phyloP scores from a whole-genome alignment of 768 basidiomycete genomes.

The Pleurotus pulmonarius region DNA sequence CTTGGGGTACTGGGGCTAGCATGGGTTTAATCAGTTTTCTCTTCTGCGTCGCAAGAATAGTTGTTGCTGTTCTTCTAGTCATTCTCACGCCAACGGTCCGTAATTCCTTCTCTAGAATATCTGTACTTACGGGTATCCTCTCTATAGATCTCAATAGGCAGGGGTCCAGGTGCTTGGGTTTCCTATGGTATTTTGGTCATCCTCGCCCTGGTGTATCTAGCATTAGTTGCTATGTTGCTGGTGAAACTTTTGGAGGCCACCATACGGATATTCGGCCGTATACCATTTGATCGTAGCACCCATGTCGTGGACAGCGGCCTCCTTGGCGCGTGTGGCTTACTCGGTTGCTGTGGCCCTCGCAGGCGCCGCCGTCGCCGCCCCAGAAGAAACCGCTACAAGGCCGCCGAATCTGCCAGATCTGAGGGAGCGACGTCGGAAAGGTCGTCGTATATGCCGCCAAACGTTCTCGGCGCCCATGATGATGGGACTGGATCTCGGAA shows the following conservation, averaged over 20 bases:
- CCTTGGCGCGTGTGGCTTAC: slow-evolving; percentile 74
- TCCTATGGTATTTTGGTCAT: slow-evolving; percentile 90
- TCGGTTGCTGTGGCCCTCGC: slow-evolving; percentile 61
- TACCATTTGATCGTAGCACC: slow-evolving; percentile 81
- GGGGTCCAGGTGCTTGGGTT: slow-evolving; percentile 85
- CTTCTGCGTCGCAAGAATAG: slow-evolving; percentile 87
- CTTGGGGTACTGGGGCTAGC: slow-evolving; percentile 94
- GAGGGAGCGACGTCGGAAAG: slow-evolving; percentile 30
- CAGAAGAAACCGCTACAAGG: slow-evolving; percentile 10
- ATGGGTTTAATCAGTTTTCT: slow-evolving; percentile 97
- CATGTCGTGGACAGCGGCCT: slow-evolving; percentile 83
- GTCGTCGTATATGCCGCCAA: slow-evolving; percentile 33
- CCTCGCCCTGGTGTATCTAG: slow-evolving; percentile 75
- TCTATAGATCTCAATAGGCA: slow-evolving; percentile 76
- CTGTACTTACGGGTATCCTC: too few relatives aligned
- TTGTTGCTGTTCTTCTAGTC: slow-evolving; percentile 85
- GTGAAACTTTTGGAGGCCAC: slow-evolving; percentile 83
- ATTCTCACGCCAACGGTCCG: slow-evolving; percentile 86
- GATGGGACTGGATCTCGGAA: slow-evolving; percentile 33
- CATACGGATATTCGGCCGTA: slow-evolving; percentile 70
- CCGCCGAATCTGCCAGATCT: background rate
- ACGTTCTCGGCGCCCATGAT: slow-evolving; percentile 22
- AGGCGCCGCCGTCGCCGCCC: slow-evolving; percentile 29
- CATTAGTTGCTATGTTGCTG: slow-evolving; percentile 76
- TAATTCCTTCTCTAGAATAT: background rate